A percentile compares a stretch with the other conserved stretches of the same genome.
Evolutionary conservation across 345 rosid species (phyloP).

Genomic region (Salix viminalis): DNA sequence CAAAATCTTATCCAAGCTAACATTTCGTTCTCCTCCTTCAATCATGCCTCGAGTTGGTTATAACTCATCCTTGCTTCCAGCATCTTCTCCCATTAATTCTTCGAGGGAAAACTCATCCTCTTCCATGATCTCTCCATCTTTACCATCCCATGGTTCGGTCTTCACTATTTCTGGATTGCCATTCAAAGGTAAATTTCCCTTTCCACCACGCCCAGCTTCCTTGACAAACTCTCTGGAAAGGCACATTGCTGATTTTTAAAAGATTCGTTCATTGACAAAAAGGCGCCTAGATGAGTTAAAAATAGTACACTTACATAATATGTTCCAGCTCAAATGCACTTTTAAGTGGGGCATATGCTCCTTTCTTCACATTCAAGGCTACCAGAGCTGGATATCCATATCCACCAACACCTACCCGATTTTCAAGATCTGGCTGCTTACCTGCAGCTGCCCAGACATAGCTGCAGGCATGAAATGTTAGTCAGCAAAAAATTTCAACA

Average conservation of each 20-base stretch:
- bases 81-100: conserved; percentile 77
- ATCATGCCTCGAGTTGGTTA: conserved; percentile 9
- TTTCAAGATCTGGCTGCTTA: conserved; percentile 88
- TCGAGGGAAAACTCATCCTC: conserved; percentile 94
- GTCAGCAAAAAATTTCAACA: background rate
- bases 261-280: background rate
- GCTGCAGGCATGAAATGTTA: conserved; percentile 38
- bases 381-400: conserved; percentile 97
- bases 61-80: conserved; percentile 52
- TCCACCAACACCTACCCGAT: conserved; percentile 79
- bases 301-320: conserved; percentile 51
- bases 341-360: conserved; percentile 87
- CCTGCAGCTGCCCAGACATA: conserved; percentile 92
- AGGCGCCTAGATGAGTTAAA: background rate
- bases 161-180: conserved; percentile 50
- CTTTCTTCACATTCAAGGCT: conserved; percentile 91
- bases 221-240: conserved; percentile 78
- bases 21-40: background rate
- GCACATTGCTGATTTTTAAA: background rate
- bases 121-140: conserved; percentile 74
- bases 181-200: conserved; percentile 76
- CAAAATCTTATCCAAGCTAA: conserved; percentile 13
- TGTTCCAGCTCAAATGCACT: conserved; percentile 92
- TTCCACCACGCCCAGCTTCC: conserved; percentile 90
- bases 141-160: conserved; percentile 89